These are phyloP conservation scores for Flaveria floridana DNA, from an alignment of 140 eudicot genomes.

Conservation along the genomic window DNA sequence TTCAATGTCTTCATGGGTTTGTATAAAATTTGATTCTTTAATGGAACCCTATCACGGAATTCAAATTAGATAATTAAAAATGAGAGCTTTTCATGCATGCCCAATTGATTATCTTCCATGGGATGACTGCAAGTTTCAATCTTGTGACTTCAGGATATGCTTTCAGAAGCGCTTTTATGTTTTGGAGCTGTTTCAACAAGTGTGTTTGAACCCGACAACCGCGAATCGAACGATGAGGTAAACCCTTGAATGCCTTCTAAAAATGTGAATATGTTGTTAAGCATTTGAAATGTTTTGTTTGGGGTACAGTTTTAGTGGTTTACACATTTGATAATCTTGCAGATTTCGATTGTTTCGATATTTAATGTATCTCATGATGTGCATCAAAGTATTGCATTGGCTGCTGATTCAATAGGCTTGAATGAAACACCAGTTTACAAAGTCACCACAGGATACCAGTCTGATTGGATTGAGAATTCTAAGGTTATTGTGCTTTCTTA, in stretches of 20 bases:
- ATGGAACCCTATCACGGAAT: no score
- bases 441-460: slow-evolving; percentile 58
- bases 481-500: slow-evolving; percentile 40
- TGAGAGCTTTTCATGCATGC: no score
- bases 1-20: no score
- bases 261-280: neutral
- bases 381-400: slow-evolving; percentile 57
- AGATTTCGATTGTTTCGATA: slow-evolving; percentile 74
- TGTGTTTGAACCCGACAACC: slow-evolving; percentile 55
- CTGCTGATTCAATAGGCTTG: slow-evolving; percentile 80
- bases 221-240: slow-evolving; percentile 49
- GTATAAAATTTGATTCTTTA: no score
- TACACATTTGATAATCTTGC: slow-evolving; percentile 14
- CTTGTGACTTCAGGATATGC: slow-evolving; percentile 49
- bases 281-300: neutral
- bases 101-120: no score
- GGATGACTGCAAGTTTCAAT: neutral
- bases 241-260: neutral
- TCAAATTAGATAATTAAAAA: no score
- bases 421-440: slow-evolving; percentile 61
- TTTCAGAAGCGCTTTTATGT: slow-evolving; percentile 79
- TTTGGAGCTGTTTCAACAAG: slow-evolving; percentile 89
- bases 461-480: slow-evolving; percentile 73
- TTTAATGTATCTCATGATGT: slow-evolving; percentile 60
- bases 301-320: no score